Percentiles rank a stretch among this genome's conserved stretches.
These are phyloP conservation scores for Saccharomyces hybrid DNA, from an alignment of 1,139 yeast genomes.

Conservation along the genomic window DNA sequence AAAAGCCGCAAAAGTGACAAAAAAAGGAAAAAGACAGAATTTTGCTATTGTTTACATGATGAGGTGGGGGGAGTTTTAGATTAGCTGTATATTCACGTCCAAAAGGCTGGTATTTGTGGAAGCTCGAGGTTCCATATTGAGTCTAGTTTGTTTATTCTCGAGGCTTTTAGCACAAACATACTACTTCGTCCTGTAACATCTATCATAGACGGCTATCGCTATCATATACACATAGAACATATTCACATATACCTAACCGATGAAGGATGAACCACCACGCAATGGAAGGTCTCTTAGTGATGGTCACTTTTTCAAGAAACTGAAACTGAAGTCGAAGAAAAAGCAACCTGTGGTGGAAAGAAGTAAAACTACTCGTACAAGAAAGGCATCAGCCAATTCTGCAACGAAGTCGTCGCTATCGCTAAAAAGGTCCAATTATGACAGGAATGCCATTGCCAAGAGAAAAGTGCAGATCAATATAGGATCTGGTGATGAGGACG, in stretches of 20 bases:
- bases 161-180: background rate
- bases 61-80: background rate
- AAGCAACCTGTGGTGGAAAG: constrained; percentile 3
- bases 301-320: constrained; percentile 11
- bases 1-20: background rate
- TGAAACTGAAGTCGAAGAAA: constrained; percentile 8
- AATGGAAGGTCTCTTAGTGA: constrained; percentile 13
- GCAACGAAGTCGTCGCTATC: constrained; percentile 10
- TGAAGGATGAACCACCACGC: background rate
- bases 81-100: background rate
- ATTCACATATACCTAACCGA: background rate
- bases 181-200: background rate
- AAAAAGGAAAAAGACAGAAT: background rate
- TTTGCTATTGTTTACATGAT: background rate
- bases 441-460: constrained; percentile 17
- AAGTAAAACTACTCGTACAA: constrained; percentile 4
- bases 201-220: background rate
- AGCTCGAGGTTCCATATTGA: background rate
- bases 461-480: constrained; percentile 12
- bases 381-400: background rate
- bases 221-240: background rate
- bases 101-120: background rate
- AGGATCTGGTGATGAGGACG: background rate
- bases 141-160: background rate
- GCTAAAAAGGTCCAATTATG: constrained; percentile 10